phyloP scores from a whole-genome alignment of 768 basidiomycete genomes.

The Thelephora ganbajun region DNA sequence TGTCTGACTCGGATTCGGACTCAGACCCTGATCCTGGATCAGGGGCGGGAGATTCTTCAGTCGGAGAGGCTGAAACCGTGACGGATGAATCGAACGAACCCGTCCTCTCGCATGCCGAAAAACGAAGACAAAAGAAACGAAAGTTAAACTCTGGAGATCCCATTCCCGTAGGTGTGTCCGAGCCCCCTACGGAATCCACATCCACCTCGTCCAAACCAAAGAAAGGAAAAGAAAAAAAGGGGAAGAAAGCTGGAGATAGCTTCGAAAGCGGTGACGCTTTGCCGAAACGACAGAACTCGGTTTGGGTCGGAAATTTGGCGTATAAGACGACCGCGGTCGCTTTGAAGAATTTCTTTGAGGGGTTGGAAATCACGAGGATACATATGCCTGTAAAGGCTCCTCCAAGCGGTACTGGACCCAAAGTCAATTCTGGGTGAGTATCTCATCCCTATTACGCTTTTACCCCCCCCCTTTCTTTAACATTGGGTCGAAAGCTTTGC shows the following conservation, averaged over 20 bases:
- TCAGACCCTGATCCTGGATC: constrained; percentile 6
- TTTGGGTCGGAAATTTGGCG: constrained; percentile 93
- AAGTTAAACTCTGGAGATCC: no score
- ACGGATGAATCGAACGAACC: constrained; percentile 23
- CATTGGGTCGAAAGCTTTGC: constrained; percentile 53
- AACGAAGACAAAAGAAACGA: constrained; percentile 37
- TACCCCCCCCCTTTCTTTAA: background rate
- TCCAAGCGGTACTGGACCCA: constrained; percentile 21
- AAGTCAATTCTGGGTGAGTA: constrained; percentile 70
- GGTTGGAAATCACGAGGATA: constrained; percentile 60
- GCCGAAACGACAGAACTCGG: constrained; percentile 62
- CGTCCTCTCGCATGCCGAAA: constrained; percentile 66
- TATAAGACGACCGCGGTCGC: constrained; percentile 76
- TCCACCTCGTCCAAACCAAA: no score
- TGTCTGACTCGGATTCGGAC: constrained; percentile 5
- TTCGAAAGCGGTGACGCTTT: constrained; percentile 12
- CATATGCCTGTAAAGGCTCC: constrained; percentile 73
- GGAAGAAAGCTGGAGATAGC: constrained; percentile 15
- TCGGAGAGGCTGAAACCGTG: constrained; percentile 9
- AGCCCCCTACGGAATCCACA: no score
- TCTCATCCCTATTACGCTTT: background rate
- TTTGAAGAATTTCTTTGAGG: constrained; percentile 58
- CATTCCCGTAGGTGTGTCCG: no score
- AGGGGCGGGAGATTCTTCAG: constrained; percentile 14
- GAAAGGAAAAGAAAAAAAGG: constrained; percentile 17